A percentile compares a stretch with the other conserved stretches of the same genome.
Conservation (phyloP, 768 basidiomycete genomes). For the Boletales sp. region DNA sequence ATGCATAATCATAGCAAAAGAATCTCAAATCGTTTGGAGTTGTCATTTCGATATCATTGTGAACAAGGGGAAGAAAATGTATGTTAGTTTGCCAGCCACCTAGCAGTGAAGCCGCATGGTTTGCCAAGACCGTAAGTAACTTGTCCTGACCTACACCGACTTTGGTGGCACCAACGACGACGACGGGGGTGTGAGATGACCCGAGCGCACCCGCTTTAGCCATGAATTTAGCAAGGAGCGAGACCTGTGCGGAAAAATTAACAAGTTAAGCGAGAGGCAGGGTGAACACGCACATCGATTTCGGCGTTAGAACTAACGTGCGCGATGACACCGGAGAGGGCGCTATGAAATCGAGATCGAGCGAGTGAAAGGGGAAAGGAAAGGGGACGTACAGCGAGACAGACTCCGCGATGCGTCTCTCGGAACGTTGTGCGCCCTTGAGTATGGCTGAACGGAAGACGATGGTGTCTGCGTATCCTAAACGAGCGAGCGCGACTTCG, state of each 20-base stretch:
- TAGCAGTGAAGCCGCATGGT: conserved; percentile 46
- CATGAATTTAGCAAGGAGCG: conserved; percentile 52
- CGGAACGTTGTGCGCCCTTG: conserved; percentile 42
- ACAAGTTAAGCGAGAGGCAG: not conserved
- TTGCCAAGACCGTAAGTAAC: conserved; percentile 54
- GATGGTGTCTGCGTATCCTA: conserved; percentile 71
- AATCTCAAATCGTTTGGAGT: too few species aligned
- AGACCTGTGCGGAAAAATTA: conserved; percentile 36
- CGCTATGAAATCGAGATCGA: conserved; percentile 29
- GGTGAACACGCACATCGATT: conserved; percentile 39
- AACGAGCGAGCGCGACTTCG: conserved; percentile 58
- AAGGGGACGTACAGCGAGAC: too few species aligned
- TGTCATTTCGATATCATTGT: too few species aligned
- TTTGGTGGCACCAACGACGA: conserved; percentile 40
- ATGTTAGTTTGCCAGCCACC: conserved; percentile 14
- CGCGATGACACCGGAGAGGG: conserved; percentile 32
- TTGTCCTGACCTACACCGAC: conserved; percentile 30
- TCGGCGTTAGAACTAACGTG: conserved; percentile 35
- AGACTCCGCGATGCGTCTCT: conserved; percentile 40
- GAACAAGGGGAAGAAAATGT: too few species aligned
- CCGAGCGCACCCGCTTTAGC: conserved; percentile 54
- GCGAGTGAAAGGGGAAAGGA: too few species aligned
- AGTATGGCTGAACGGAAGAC: conserved; percentile 63
- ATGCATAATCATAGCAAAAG: too few species aligned
- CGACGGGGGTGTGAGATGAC: conserved; percentile 43